phyloP scores from a whole-genome alignment of 2,329 filamentous ascomycete genomes.

The Didymella keratinophila region DNA sequence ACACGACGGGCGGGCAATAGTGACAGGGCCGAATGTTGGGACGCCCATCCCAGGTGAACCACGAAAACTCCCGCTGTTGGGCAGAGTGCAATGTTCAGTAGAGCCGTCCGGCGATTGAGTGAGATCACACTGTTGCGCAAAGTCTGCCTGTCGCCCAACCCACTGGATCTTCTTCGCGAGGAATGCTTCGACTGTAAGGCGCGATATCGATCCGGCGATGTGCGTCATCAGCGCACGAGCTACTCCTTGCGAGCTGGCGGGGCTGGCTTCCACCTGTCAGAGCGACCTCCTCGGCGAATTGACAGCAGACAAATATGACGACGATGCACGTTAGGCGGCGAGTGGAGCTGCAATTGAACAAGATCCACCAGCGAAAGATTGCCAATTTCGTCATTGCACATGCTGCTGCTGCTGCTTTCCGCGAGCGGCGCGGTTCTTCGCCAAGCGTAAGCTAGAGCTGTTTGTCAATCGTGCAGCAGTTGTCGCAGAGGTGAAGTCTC shows the following conservation, averaged over 20 bases:
- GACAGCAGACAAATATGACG: slow-evolving; percentile 21
- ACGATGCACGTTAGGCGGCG: slow-evolving; percentile 21
- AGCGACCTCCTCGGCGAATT: slow-evolving; percentile 17
- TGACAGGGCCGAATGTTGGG: slow-evolving; percentile 28
- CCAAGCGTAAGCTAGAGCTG: slow-evolving; percentile 18
- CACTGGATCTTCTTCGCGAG: slow-evolving; percentile 6
- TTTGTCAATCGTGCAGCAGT: slow-evolving; percentile 20
- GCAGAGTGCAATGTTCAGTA: slow-evolving; percentile 1
- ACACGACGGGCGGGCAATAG: slow-evolving; percentile 15
- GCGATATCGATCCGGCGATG: slow-evolving; percentile 15
- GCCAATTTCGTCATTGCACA: slow-evolving; percentile 33
- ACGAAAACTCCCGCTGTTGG: slow-evolving; percentile 15
- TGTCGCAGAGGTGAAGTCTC: slow-evolving; percentile 31
- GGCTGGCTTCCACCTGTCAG: slow-evolving; percentile 17
- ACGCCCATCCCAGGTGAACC: slow-evolving; percentile 19
- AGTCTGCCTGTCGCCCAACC: slow-evolving; percentile 3
- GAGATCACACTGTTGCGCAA: slow-evolving; percentile 8
- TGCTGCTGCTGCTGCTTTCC: slow-evolving; percentile 16
- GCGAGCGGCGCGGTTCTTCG: slow-evolving; percentile 12
- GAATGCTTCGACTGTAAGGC: slow-evolving; percentile 16
- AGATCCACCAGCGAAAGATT: slow-evolving; percentile 12
- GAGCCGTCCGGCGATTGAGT: not conserved
- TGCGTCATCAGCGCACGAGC: slow-evolving; percentile 22
- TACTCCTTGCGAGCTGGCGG: slow-evolving; percentile 29
- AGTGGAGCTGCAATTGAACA: slow-evolving; percentile 31